Evolutionary conservation across 2,329 filamentous ascomycete genomes (phyloP), one percentile per base, ranked within the genome.

Genomic region (Colletotrichum godetiae): DNA sequence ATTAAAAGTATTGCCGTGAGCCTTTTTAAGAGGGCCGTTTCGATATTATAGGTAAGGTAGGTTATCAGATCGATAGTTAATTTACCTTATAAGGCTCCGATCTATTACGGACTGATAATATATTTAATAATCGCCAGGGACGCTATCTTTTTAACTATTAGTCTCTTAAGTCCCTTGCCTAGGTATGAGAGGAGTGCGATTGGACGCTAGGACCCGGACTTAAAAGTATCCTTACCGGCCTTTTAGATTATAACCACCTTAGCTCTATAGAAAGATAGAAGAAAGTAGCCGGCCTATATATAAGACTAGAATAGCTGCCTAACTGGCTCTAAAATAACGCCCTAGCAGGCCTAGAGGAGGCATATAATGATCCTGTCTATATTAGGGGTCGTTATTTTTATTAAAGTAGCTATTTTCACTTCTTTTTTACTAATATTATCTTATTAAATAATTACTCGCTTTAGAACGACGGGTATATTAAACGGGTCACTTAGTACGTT

Each of bases 171-270:
- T 10, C 67, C 72, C 55, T 75, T 75, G 19, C 72, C 67, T 6
- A 75, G 22, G 53, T 49, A 75, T 3, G 52, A 74, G 3, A 75
- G 63, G 13, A 75, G 72, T 4, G 72, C 52, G 33, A 75, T 75
- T 13, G 68, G 74, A 27, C 72, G 56, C 58, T 46, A 75, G 33
- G 55, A 66, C 24, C 69, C n/a, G n/a, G n/a, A n/a, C n/a, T n/a
- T n/a, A n/a, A n/a, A n/a, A n/a, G n/a, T n/a, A n/a, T n/a, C n/a
- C n/a, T n/a, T 74, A 4, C 63, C 63, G n/a, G 49, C 29, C 55
- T 76, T 74, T 15, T 53, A 49, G 19, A 76, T 42, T 61, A 76
- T 73, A 22, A 68, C 57, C 4, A 74, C 68, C 52, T 76, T 62
- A 11, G 72, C 72, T 29, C 13, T 29, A 24, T 46, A 27, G 24